phyloP scores from a whole-genome alignment of 1,284 basidiomycete genomes.

The Irpex rosettiformis region DNA sequence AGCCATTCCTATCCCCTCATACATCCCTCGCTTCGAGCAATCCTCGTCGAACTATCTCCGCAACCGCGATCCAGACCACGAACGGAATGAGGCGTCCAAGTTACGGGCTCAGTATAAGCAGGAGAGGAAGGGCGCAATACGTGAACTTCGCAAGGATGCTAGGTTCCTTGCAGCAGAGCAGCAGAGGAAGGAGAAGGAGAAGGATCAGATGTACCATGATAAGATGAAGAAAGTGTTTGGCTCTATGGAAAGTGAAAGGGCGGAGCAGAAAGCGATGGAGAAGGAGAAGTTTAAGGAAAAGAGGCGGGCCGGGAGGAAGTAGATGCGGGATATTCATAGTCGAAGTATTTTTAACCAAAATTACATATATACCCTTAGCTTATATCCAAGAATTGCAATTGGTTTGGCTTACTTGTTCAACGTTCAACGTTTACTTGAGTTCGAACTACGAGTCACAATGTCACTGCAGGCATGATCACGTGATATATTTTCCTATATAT shows the following conservation, averaged over 20 bases:
- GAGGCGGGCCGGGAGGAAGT: conserved; percentile 70
- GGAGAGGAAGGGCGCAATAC: conserved; percentile 95
- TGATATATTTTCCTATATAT: too few species aligned
- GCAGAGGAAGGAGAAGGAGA: conserved; percentile 79
- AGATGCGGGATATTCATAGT: conserved; percentile 8
- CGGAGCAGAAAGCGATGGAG: conserved; percentile 93
- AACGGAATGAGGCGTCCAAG: conserved; percentile 86
- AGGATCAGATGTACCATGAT: conserved; percentile 76
- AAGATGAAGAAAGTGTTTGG: conserved; percentile 83
- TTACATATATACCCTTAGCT: background rate
- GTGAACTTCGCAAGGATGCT: conserved; percentile 95
- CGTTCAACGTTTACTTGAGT: too few species aligned
- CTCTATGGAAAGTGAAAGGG: conserved; percentile 85
- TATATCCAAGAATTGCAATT: too few species aligned
- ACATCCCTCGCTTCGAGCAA: conserved; percentile 92
- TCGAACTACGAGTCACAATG: too few species aligned
- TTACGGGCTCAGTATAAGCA: conserved; percentile 90
- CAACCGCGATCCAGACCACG: conserved; percentile 88
- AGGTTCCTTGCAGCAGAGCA: conserved; percentile 89
- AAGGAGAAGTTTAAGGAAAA: conserved; percentile 78
- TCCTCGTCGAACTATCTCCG: conserved; percentile 80
- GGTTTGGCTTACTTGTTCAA: background rate
- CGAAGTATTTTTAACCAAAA: too few species aligned
- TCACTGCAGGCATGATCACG: too few species aligned
- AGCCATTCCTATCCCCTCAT: conserved; percentile 92